phyloP scores from a whole-genome alignment of 2,329 filamentous ascomycete genomes.

The Fusarium subtropicale region DNA sequence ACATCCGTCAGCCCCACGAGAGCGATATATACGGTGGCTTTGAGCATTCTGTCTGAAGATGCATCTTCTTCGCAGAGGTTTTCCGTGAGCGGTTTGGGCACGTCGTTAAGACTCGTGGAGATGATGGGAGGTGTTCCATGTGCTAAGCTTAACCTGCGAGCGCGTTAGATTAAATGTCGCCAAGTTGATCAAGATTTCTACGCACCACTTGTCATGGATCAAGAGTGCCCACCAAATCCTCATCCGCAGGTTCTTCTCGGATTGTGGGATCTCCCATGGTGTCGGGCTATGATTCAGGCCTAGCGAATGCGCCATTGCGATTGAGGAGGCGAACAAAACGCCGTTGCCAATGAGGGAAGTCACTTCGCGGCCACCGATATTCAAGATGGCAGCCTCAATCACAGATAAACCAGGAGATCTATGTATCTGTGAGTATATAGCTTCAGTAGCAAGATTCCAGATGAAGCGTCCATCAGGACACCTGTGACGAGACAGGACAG shows the following conservation, averaged over 20 bases:
- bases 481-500: constrained; percentile 57
- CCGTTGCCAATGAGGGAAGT: constrained; percentile 70
- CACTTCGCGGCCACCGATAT: constrained; percentile 69
- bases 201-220: constrained; percentile 66
- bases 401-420: constrained; percentile 69
- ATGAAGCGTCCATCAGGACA: constrained; percentile 69
- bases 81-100: constrained; percentile 56
- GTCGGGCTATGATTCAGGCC: constrained; percentile 66
- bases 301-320: constrained; percentile 65
- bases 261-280: constrained; percentile 63
- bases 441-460: constrained; percentile 71
- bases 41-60: constrained; percentile 33
- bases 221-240: constrained; percentile 68
- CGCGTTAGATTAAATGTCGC: background rate
- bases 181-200: background rate
- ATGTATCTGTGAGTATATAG: constrained; percentile 69
- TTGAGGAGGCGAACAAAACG: constrained; percentile 61
- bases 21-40: constrained; percentile 58
- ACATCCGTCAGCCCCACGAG: constrained; percentile 59
- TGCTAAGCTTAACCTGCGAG: constrained; percentile 60
- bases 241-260: constrained; percentile 64
- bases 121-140: constrained; percentile 66
- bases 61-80: constrained; percentile 48
- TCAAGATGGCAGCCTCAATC: constrained; percentile 67
- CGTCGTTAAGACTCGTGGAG: constrained; percentile 59